Percentiles rank a stretch among this genome's conserved stretches.
phyloP scores from a whole-genome alignment of 192 early-diverging fungal genomes.

The Coemansia sp. region DNA sequence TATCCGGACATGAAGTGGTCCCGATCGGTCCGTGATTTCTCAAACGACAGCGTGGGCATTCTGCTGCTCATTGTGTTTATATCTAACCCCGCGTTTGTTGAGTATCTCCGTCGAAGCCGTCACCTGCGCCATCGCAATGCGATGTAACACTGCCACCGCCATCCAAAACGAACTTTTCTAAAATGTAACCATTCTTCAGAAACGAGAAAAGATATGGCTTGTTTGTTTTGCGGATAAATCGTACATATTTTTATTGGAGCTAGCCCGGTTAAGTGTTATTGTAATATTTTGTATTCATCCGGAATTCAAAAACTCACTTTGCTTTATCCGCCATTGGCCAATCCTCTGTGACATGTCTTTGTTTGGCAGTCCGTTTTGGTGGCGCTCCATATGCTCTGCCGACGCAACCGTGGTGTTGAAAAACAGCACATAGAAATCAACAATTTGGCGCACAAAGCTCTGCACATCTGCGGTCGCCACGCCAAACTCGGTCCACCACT shows the following conservation, averaged over 20 bases:
- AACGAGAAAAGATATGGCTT: too few relatives aligned
- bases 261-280: not conserved
- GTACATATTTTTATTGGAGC: not conserved
- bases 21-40: conserved; percentile 46
- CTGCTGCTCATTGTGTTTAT: conserved; percentile 51
- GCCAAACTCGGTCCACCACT: conserved; percentile 45
- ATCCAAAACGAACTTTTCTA: not conserved
- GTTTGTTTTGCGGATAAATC: conserved; percentile 5
- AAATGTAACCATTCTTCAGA: too few relatives aligned
- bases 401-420: conserved; percentile 37
- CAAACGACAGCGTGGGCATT: conserved; percentile 55
- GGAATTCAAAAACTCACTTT: not conserved
- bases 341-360: conserved; percentile 41
- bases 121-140: conserved; percentile 11
- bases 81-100: conserved; percentile 54
- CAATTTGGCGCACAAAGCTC: conserved; percentile 54
- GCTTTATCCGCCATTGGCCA: conserved; percentile 45
- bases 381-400: not conserved
- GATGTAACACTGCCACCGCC: not conserved
- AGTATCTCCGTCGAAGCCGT: conserved; percentile 32
- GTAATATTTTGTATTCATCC: not conserved
- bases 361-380: conserved; percentile 35
- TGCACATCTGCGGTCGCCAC: conserved; percentile 36
- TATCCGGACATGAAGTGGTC: conserved; percentile 48
- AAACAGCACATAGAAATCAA: conserved; percentile 52